A percentile compares a stretch with the other conserved stretches of the same genome.
Evolutionary conservation across 768 basidiomycete genomes (phyloP).

Genomic region (Tricholoma hemisulphureum): DNA sequence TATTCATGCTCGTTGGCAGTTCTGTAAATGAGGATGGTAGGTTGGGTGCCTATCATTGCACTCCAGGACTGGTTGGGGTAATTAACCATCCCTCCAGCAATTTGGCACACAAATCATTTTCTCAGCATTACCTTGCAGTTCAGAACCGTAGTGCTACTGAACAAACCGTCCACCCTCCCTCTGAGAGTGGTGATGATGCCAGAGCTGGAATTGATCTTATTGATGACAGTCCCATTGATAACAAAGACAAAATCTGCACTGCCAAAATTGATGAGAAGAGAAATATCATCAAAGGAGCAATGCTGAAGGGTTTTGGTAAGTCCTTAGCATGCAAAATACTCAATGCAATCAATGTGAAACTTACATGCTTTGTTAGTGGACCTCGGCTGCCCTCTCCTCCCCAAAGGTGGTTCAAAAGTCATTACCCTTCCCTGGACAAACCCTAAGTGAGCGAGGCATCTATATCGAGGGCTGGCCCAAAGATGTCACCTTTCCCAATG

Average conservation of each 20-base stretch:
- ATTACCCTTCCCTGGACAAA: background rate
- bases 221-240: background rate
- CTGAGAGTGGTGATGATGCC: background rate
- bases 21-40: background rate
- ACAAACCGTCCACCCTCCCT: background rate
- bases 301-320: background rate
- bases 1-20: background rate
- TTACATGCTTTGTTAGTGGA: background rate
- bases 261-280: background rate
- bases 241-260: background rate
- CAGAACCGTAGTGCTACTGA: background rate
- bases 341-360: background rate
- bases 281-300: background rate
- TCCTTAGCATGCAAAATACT: background rate
- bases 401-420: background rate
- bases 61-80: constrained; percentile 1
- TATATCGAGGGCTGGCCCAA: background rate
- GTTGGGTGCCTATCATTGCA: background rate
- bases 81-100: background rate
- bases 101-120: background rate
- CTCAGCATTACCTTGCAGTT: background rate
- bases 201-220: background rate
- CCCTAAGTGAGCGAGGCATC: background rate
- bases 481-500: background rate
- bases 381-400: background rate